Evolutionary conservation across 2,329 filamentous ascomycete species (phyloP).

Genomic region (Zasmidium citrigriseum): DNA sequence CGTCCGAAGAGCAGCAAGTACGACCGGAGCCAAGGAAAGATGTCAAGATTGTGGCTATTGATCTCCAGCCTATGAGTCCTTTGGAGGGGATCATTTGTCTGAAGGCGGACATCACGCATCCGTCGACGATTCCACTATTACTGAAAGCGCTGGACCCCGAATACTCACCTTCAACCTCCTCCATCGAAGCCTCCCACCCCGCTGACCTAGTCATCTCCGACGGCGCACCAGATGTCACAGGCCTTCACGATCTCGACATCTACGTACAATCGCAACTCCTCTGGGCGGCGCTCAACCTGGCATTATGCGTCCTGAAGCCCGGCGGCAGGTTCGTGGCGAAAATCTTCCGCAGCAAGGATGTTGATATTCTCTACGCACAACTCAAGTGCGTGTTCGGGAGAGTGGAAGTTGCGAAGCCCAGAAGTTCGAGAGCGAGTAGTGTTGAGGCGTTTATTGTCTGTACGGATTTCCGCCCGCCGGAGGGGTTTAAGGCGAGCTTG

Average conservation of each 20-base stretch:
- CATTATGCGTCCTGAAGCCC: conserved; percentile 85
- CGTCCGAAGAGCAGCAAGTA: neutral
- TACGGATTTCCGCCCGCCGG: conserved; percentile 79
- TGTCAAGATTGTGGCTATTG: conserved; percentile 93
- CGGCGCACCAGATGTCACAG: conserved; percentile 93
- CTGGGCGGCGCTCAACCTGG: conserved; percentile 89
- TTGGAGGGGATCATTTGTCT: conserved; percentile 90
- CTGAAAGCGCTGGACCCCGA: conserved; percentile 80
- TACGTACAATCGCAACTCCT: conserved; percentile 96
- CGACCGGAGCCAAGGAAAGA: conserved; percentile 38
- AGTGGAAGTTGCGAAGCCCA: conserved; percentile 89
- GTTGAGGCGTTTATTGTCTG: conserved; percentile 97
- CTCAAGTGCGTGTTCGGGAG: conserved; percentile 85
- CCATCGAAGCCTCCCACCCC: conserved; percentile 62
- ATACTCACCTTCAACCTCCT: conserved; percentile 37
- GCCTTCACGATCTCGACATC: conserved; percentile 94
- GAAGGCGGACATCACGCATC: conserved; percentile 95
- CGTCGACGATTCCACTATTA: conserved; percentile 87
- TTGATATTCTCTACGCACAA: conserved; percentile 93
- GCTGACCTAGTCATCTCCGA: conserved; percentile 95
- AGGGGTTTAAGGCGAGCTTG: conserved; percentile 72
- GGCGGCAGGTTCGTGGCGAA: conserved; percentile 98
- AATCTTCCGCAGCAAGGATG: conserved; percentile 91
- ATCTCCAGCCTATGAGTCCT: conserved; percentile 93
- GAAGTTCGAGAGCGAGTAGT: conserved; percentile 92